Evolutionary conservation across 2,329 filamentous ascomycete genomes (phyloP), one percentile per base, ranked within the genome.

Genomic region (Huntiella decipiens): DNA sequence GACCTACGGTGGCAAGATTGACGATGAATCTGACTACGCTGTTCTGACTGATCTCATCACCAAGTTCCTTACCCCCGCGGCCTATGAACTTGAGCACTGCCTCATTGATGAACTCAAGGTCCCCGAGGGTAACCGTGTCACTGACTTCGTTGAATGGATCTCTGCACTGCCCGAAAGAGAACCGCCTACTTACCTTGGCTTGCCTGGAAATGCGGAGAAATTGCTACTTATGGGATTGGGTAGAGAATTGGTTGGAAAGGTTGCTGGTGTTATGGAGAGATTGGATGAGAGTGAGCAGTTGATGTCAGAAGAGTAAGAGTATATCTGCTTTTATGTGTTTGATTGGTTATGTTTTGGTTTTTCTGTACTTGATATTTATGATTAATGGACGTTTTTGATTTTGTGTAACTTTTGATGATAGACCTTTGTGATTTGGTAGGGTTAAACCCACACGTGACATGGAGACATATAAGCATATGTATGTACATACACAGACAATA

Each of bases 1-100:
- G 63, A 96, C 87, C 52, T 98, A 98, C 58, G 91, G 91, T 52
- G 91, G 91, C 61, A 98, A 98, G 67, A 87, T 98, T 54, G 91
- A 98, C 58, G 77, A 95, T 57, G 81, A 86, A 52, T 78, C 66
- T 37, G 91, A 98, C 63, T 94, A 91, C 61, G 65, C 66, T 44
- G 71, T 78, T 38, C 74, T 98, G 12, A 68, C 71, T 39, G 64
- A 73, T 48, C 73, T 98, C 2, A 88, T 98, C 42, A 63, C 75
- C 38, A 72, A 70, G 31, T 78, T 92, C 60, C 70, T 98, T 52
- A 94, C 85, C 0, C 82, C 87, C 0, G 74, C 80, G 1, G 91
- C 91, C 2, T 98, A 92, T 57, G 91, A 98, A 49, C 80, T 87
- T 41, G 83, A 88, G 48, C 86, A 95, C 67, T 84, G 84, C 59